These are phyloP conservation scores for Colletotrichum agaves DNA, from an alignment of 2,329 filamentous ascomycete genomes.

Conservation along the genomic window DNA sequence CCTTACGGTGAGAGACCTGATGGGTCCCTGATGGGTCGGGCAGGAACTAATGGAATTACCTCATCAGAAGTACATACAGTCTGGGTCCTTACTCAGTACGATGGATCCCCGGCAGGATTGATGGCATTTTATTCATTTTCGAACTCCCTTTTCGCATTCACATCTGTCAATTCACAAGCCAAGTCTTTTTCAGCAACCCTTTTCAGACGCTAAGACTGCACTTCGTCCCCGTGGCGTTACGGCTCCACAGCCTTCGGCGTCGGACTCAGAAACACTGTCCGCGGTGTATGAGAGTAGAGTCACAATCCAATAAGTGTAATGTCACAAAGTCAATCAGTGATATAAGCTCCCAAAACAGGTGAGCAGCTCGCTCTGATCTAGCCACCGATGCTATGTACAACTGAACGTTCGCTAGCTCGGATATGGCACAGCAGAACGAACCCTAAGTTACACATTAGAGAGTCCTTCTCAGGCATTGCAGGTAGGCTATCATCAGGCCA, in stretches of 20 bases:
- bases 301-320: too few relatives aligned
- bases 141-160: neutral
- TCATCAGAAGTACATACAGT: too few relatives aligned
- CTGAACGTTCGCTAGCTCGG: neutral
- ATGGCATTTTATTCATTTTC: neutral
- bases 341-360: too few relatives aligned
- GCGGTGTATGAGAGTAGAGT: too few relatives aligned
- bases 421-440: neutral
- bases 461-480: neutral
- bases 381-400: too few relatives aligned
- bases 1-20: too few relatives aligned
- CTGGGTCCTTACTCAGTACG: too few relatives aligned
- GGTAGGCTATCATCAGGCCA: neutral
- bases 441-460: neutral
- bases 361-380: too few relatives aligned
- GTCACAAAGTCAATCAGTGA: too few relatives aligned
- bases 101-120: neutral
- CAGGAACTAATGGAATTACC: neutral
- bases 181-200: neutral
- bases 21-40: neutral
- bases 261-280: neutral
- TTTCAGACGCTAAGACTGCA: constrained; percentile 5
- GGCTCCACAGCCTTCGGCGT: neutral
- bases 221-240: neutral
- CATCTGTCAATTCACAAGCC: neutral